phyloP scores from a whole-genome alignment of 179 eudicot species.

The Silene coronaria region DNA sequence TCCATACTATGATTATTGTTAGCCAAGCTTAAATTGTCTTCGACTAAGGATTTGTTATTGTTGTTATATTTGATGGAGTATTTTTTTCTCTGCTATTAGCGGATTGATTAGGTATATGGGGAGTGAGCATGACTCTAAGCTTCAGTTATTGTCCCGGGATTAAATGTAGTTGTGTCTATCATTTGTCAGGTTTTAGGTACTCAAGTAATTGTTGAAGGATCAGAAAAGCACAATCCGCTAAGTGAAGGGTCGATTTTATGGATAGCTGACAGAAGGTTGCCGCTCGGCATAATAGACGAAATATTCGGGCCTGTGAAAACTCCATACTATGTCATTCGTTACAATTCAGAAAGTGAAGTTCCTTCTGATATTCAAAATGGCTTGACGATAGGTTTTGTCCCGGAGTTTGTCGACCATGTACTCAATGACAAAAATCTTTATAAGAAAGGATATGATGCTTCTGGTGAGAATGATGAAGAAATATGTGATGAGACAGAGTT shows the following conservation, averaged over 20 bases:
- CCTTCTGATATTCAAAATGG: slow-evolving; percentile 64
- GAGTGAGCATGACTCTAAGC: no score
- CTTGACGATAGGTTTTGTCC: slow-evolving; percentile 60
- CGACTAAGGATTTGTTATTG: no score
- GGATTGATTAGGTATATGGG: no score
- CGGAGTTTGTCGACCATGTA: slow-evolving; percentile 61
- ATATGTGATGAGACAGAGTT: slow-evolving; percentile 54
- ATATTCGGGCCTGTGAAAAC: slow-evolving; percentile 92
- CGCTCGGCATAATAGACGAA: slow-evolving; percentile 80
- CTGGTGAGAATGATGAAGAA: slow-evolving; percentile 87
- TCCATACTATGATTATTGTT: neutral
- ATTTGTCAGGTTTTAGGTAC: slow-evolving; percentile 54
- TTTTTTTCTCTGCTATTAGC: no score
- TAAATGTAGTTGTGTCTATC: slow-evolving; percentile 5
- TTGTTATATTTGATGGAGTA: no score
- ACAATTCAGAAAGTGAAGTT: slow-evolving; percentile 76
- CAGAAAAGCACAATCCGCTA: slow-evolving; percentile 73
- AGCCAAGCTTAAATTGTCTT: neutral
- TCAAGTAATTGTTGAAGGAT: slow-evolving; percentile 83
- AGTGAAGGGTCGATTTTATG: slow-evolving; percentile 81
- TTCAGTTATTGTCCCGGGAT: neutral
- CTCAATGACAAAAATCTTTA: slow-evolving; percentile 56
- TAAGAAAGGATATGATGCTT: slow-evolving; percentile 91
- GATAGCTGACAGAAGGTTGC: slow-evolving; percentile 64
- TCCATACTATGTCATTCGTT: slow-evolving; percentile 71